A percentile compares a stretch with the other conserved stretches of the same genome.
Evolutionary conservation across 768 basidiomycete species (phyloP).

Genomic region (Calocybe cyanea): DNA sequence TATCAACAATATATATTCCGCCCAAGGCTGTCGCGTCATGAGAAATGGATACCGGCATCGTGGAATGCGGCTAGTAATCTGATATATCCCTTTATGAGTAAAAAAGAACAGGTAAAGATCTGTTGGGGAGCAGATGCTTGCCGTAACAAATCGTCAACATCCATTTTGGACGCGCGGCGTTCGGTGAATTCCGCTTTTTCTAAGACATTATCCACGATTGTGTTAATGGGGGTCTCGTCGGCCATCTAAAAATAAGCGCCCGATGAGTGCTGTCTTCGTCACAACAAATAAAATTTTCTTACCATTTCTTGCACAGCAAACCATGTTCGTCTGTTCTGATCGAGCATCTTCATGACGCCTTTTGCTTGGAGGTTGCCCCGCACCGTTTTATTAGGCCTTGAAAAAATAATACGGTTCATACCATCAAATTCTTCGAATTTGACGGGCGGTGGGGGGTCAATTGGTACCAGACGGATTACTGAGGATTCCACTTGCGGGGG

Average conservation of each 20-base stretch:
- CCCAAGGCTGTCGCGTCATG: constrained; percentile 31
- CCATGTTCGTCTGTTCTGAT: constrained; percentile 92
- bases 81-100: constrained; percentile 3
- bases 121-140: constrained; percentile 30
- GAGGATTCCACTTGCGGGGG: constrained; percentile 92
- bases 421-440: constrained; percentile 98
- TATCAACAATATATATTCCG: too few species aligned
- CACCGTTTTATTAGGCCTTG: constrained; percentile 84
- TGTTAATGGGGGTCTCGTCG: constrained; percentile 66
- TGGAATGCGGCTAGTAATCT: constrained; percentile 74
- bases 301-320: constrained; percentile 75
- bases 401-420: constrained; percentile 85
- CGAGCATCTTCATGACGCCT: constrained; percentile 92
- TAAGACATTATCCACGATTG: constrained; percentile 69
- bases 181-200: constrained; percentile 69
- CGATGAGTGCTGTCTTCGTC: neutral
- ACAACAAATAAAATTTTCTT: neutral
- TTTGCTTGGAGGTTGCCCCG: constrained; percentile 91
- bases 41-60: constrained; percentile 70
- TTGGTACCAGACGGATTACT: constrained; percentile 86
- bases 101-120: neutral
- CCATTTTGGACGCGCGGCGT: constrained; percentile 88
- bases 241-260: constrained; percentile 46
- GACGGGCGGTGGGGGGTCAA: constrained; percentile 93
- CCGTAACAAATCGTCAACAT: constrained; percentile 88